These are phyloP conservation scores for Komagataella populi DNA, from an alignment of 805 yeast species.

Conservation along the genomic window DNA sequence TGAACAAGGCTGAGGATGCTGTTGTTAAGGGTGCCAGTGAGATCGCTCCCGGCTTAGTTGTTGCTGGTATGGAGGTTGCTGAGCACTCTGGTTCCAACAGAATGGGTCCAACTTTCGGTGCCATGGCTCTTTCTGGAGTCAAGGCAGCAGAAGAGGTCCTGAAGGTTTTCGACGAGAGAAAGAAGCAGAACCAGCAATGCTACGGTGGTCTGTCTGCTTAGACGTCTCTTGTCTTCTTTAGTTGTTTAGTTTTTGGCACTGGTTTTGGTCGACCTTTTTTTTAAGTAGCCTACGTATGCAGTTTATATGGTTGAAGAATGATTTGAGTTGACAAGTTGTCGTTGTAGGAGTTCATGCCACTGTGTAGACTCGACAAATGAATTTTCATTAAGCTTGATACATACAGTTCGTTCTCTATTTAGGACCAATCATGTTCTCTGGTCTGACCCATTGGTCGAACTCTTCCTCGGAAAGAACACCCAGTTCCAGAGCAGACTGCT, in stretches of 20 bases:
- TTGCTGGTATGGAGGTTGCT: conserved; percentile 71
- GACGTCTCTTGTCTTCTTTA: background rate
- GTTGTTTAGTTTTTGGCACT: background rate
- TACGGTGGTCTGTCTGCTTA: background rate
- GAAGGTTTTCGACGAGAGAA: conserved; percentile 16
- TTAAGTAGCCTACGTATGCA: background rate
- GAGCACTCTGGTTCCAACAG: conserved; percentile 69
- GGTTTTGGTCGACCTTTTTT: background rate
- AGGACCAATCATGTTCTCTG: conserved; percentile 97
- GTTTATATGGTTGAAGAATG: background rate
- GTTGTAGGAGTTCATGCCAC: no score
- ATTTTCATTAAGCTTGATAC: background rate
- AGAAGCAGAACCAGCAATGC: conserved; percentile 10
- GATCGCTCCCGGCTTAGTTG: conserved; percentile 46
- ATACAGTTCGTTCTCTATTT: conserved; percentile 16
- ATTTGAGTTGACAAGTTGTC: no score
- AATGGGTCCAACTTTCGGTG: conserved; percentile 80
- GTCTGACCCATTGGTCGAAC: conserved; percentile 94
- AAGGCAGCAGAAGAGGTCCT: conserved; percentile 52
- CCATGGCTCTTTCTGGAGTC: conserved; percentile 68
- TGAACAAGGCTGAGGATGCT: conserved; percentile 67
- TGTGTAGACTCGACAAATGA: no score
- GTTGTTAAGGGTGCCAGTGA: conserved; percentile 60
- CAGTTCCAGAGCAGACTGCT: conserved; percentile 87
- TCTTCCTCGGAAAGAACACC: conserved; percentile 74